Percentiles rank a stretch among this genome's conserved stretches.
Conservation (phyloP, 768 basidiomycete genomes). For the Leccinum variicolor region DNA sequence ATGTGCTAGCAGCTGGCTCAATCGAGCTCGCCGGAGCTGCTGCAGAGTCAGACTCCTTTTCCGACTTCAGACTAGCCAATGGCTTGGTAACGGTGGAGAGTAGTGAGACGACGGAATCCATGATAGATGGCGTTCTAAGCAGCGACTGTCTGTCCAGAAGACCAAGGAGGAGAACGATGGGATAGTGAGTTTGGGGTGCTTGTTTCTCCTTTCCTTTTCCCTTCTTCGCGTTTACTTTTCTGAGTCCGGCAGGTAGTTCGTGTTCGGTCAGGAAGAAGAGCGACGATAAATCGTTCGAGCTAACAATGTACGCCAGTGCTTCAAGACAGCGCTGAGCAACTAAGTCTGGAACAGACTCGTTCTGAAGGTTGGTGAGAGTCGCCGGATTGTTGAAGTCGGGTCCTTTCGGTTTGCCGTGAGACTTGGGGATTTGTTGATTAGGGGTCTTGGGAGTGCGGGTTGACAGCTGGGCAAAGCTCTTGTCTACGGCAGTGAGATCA, state of each 20-base stretch:
- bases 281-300: constrained; percentile 77
- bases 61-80: constrained; percentile 59
- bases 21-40: constrained; percentile 17
- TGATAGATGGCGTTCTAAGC: constrained; percentile 82
- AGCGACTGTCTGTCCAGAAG: constrained; percentile 85
- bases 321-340: constrained; percentile 95
- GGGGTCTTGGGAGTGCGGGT: constrained; percentile 60
- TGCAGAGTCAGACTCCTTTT: constrained; percentile 31
- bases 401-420: constrained; percentile 68
- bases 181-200: constrained; percentile 77
- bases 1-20: constrained; percentile 8
- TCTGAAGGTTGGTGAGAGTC: constrained; percentile 50
- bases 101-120: constrained; percentile 88
- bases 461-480: constrained; percentile 90
- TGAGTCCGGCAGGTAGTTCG: constrained; percentile 79
- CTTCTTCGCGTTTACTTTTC: constrained; percentile 68
- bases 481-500: constrained; percentile 88
- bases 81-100: constrained; percentile 89
- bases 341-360: constrained; percentile 86
- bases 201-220: constrained; percentile 96
- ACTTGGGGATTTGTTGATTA: constrained; percentile 37
- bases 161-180: constrained; percentile 84
- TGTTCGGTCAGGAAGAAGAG: constrained; percentile 96
- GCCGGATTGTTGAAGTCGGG: constrained; percentile 51
- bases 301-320: constrained; percentile 84